These are phyloP conservation scores for Naematelia aurantialba DNA, from an alignment of 768 basidiomycete genomes.

Conservation along the genomic window DNA sequence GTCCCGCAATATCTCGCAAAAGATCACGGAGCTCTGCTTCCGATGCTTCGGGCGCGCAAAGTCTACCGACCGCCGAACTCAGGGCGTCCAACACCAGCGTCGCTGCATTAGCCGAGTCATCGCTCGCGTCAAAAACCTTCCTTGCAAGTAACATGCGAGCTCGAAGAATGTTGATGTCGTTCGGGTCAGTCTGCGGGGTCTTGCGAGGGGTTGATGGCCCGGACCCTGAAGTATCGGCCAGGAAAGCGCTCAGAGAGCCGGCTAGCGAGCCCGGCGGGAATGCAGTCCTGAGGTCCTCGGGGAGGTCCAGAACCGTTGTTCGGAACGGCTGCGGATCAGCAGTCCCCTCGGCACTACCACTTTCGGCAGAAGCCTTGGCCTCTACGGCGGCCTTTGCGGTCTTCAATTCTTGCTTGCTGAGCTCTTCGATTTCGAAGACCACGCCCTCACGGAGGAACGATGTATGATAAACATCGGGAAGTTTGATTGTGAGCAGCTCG, in stretches of 20 bases:
- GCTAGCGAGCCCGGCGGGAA: constrained; percentile 18
- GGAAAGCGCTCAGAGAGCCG: constrained; percentile 14
- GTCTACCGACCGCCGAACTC: constrained; percentile 61
- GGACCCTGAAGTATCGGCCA: constrained; percentile 9
- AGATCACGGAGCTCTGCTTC: constrained; percentile 65
- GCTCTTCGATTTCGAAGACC: constrained; percentile 81
- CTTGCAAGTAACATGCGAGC: constrained; percentile 84
- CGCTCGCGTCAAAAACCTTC: constrained; percentile 54
- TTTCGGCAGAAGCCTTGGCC: constrained; percentile 36
- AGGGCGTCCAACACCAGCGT: constrained; percentile 58
- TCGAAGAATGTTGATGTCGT: constrained; percentile 88
- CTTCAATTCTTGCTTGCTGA: constrained; percentile 64
- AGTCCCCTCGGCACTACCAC: too few species aligned
- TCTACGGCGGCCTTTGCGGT: constrained; percentile 46
- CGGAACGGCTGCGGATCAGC: constrained; percentile 14
- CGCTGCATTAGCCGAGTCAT: constrained; percentile 57
- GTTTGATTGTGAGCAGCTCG: constrained; percentile 79
- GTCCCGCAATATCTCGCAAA: constrained; percentile 69
- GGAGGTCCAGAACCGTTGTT: constrained; percentile 2
- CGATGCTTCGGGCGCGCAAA: constrained; percentile 58
- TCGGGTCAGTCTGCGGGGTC: constrained; percentile 57
- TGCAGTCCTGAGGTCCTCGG: constrained; percentile 33
- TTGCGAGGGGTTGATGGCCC: constrained; percentile 9
- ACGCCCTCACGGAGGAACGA: constrained; percentile 93
- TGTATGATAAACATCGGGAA: constrained; percentile 77